Conservation (phyloP, 345 rosid genomes). For the Gossypium bickii region DNA sequence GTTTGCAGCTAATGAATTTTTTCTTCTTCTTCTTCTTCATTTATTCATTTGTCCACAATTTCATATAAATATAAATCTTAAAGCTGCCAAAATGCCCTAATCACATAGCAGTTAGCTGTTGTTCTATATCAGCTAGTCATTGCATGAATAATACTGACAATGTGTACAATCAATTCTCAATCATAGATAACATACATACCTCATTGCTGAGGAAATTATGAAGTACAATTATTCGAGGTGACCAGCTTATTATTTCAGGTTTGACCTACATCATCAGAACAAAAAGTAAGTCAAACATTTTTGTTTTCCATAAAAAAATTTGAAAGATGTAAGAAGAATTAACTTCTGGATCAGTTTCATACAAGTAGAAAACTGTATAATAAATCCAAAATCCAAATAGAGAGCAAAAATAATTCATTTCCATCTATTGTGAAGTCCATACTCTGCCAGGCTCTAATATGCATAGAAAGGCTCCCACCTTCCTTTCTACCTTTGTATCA, state of each 20-base stretch:
- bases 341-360: neutral
- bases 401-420: neutral
- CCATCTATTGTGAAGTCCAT: neutral
- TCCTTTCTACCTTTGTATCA: neutral
- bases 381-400: neutral
- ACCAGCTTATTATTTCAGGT: slow-evolving; percentile 93
- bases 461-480: neutral
- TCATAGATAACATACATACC: slow-evolving; percentile 40
- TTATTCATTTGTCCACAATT: neutral
- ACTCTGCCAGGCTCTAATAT: neutral
- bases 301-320: neutral
- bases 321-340: neutral
- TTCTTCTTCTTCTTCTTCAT: neutral
- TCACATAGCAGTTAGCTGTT: neutral
- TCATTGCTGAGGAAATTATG: slow-evolving; percentile 86
- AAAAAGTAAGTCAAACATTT: neutral
- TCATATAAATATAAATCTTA: neutral
- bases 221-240: slow-evolving; percentile 77
- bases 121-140: neutral
- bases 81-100: neutral
- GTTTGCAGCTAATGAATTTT: neutral
- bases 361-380: neutral
- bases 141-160: neutral
- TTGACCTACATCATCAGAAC: slow-evolving; percentile 60
- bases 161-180: neutral